phyloP scores from a whole-genome alignment of 495 filamentous ascomycete genomes.

The Staphylotrichum longicolle region DNA sequence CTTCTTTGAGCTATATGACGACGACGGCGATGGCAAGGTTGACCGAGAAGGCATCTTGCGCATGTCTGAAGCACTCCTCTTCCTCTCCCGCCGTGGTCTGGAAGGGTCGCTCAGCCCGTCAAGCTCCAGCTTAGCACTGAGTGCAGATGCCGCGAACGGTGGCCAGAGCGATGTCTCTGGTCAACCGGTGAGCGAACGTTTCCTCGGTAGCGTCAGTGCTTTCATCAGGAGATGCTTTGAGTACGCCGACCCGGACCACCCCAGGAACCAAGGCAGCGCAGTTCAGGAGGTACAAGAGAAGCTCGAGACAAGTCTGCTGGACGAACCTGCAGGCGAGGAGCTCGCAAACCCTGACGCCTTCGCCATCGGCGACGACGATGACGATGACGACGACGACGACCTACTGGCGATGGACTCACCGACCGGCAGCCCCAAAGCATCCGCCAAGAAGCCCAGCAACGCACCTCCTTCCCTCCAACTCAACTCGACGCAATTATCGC shows the following conservation, averaged over 20 bases:
- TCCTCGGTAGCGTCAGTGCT: constrained; percentile 85
- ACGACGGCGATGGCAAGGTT: constrained; percentile 86
- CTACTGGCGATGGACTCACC: constrained; percentile 57
- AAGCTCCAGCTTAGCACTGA: constrained; percentile 38
- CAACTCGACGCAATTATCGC: constrained; percentile 22
- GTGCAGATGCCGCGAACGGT: constrained; percentile 33
- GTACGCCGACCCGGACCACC: constrained; percentile 92
- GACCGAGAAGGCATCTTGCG: constrained; percentile 93
- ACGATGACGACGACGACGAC: constrained; percentile 62
- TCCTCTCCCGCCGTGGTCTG: constrained; percentile 85
- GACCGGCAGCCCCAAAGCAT: constrained; percentile 34
- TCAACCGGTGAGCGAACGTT: constrained; percentile 65
- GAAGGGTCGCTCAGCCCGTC: constrained; percentile 63
- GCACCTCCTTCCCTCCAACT: constrained; percentile 24
- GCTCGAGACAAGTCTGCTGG: constrained; percentile 22
- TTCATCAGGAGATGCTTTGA: constrained; percentile 97
- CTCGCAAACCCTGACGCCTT: constrained; percentile 58
- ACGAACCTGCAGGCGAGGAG: constrained; percentile 33
- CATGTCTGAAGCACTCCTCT: constrained; percentile 91
- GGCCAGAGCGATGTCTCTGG: constrained; percentile 38
- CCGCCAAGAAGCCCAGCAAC: constrained; percentile 27
- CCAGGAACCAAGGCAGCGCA: constrained; percentile 49
- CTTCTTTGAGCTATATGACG: constrained; percentile 96
- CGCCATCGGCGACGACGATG: constrained; percentile 75
- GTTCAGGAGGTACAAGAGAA: constrained; percentile 14